Percentiles rank a stretch among this genome's conserved stretches.
These are phyloP conservation scores for Vitis amurensis DNA, from an alignment of 164 flowering plant species.

Conservation along the genomic window DNA sequence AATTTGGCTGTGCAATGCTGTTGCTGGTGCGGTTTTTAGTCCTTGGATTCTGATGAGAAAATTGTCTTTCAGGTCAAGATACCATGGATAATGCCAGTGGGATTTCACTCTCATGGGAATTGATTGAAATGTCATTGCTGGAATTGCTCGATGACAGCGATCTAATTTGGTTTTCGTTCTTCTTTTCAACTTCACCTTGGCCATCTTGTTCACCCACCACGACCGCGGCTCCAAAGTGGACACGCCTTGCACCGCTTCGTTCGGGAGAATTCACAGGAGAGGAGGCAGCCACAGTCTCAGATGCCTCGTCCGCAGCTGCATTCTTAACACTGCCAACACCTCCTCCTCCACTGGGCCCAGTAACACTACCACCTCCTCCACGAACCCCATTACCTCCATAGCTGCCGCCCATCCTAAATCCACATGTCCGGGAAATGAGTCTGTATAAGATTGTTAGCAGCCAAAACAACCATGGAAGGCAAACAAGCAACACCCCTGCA, in stretches of 20 bases:
- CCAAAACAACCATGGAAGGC: constrained; percentile 58
- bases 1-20: too few species aligned
- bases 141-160: constrained; percentile 12
- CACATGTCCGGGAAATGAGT: constrained; percentile 17
- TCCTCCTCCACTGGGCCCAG: not conserved
- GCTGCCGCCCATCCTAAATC: constrained; percentile 15
- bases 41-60: too few species aligned
- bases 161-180: not conserved
- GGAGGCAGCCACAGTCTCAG: not conserved
- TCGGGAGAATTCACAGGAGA: constrained; percentile 4
- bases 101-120: constrained; percentile 33
- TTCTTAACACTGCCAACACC: not conserved
- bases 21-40: too few species aligned
- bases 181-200: not conserved
- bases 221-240: constrained; percentile 12
- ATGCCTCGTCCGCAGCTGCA: not conserved
- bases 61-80: constrained; percentile 5
- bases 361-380: not conserved
- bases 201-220: not conserved
- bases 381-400: not conserved
- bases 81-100: constrained; percentile 29
- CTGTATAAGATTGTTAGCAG: constrained; percentile 32
- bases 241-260: not conserved
- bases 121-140: not conserved
- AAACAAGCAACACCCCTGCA: constrained; percentile 36